These are phyloP conservation scores for Suhomyces wounanorum DNA, from an alignment of 1,139 yeast species.

Conservation along the genomic window DNA sequence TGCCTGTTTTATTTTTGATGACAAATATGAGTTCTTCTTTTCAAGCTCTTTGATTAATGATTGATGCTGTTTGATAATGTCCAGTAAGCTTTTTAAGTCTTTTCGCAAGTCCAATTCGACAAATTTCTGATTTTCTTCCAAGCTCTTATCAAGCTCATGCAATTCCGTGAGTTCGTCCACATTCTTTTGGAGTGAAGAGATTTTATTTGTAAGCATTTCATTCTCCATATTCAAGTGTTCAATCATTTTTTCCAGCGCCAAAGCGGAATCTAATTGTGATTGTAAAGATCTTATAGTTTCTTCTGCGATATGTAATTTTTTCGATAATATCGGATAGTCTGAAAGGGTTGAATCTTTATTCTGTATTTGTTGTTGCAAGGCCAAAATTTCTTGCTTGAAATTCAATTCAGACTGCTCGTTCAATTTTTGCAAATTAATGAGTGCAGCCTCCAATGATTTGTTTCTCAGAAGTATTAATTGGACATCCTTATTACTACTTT, in stretches of 20 bases:
- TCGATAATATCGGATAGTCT: slow-evolving; percentile 23
- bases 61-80: slow-evolving; percentile 29
- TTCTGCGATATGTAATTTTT: slow-evolving; percentile 41
- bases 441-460: slow-evolving; percentile 39
- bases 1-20: slow-evolving; percentile 14
- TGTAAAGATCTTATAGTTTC: slow-evolving; percentile 46
- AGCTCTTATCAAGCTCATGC: slow-evolving; percentile 58
- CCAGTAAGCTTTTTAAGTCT: slow-evolving; percentile 43
- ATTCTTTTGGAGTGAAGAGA: slow-evolving; percentile 40
- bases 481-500: slow-evolving; percentile 20
- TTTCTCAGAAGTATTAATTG: slow-evolving; percentile 29
- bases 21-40: slow-evolving; percentile 33
- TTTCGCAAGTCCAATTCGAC: slow-evolving; percentile 55
- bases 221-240: slow-evolving; percentile 61
- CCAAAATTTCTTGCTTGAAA: slow-evolving; percentile 25
- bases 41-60: slow-evolving; percentile 31
- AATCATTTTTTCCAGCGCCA: slow-evolving; percentile 50
- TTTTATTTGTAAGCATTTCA: slow-evolving; percentile 41
- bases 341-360: slow-evolving; percentile 16
- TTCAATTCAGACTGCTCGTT: slow-evolving; percentile 26
- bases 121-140: slow-evolving; percentile 60
- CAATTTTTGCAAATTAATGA: slow-evolving; percentile 41
- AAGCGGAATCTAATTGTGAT: slow-evolving; percentile 41
- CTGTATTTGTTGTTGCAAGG: slow-evolving; percentile 25
- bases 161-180: slow-evolving; percentile 62